Conservation (phyloP, 306 rosid species). For the Luffa aegyptiaca region DNA sequence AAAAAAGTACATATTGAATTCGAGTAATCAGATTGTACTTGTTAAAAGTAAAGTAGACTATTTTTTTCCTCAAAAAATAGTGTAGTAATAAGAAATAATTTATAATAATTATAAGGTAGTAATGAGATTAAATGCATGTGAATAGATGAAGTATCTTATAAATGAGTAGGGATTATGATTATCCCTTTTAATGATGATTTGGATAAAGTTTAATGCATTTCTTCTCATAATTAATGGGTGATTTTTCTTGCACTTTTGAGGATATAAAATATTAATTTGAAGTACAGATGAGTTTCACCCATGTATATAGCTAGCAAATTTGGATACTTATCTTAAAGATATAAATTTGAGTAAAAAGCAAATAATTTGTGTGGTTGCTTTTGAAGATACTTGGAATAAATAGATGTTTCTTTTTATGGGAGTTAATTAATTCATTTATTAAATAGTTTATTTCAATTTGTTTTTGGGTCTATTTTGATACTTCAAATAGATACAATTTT, state of each 20-base stretch:
- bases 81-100: neutral
- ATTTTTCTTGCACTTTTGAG: neutral
- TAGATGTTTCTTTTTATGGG: too few species aligned
- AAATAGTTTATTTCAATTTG: too few species aligned
- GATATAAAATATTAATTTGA: neutral
- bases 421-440: too few species aligned
- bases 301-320: neutral
- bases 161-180: neutral
- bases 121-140: neutral
- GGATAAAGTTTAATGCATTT: neutral
- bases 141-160: neutral
- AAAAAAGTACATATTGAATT: neutral
- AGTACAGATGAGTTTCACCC: neutral
- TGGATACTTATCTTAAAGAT: neutral
- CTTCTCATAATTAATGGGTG: neutral
- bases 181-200: neutral
- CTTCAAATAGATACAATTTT: too few species aligned
- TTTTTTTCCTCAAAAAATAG: neutral
- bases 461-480: too few species aligned
- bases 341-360: too few species aligned
- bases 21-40: neutral
- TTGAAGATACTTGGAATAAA: neutral
- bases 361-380: neutral
- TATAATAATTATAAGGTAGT: neutral
- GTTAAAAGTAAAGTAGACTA: neutral